A percentile compares a stretch with the other conserved stretches of the same genome.
Evolutionary conservation across 768 basidiomycete species (phyloP).

Genomic region (Chlorophyllum brunneum): DNA sequence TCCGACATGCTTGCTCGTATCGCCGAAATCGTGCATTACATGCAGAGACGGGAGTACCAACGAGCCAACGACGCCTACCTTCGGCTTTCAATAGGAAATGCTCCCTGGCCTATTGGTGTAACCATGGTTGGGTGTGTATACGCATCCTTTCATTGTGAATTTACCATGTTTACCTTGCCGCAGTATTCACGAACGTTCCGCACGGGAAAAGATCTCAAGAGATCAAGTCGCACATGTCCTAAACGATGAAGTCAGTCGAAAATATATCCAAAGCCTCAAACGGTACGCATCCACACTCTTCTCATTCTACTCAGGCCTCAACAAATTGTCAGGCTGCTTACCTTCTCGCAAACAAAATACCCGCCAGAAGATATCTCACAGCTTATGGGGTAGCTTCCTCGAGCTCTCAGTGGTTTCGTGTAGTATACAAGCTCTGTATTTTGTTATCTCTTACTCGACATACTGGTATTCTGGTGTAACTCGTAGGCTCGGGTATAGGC

Average conservation of each 20-base stretch:
- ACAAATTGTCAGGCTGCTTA: constrained; percentile 62
- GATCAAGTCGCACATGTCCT: constrained; percentile 98
- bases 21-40: constrained; percentile 92
- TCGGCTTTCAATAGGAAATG: constrained; percentile 95
- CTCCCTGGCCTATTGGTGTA: constrained; percentile 99
- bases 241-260: constrained; percentile 98
- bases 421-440: background rate
- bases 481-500: background rate
- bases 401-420: background rate
- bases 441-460: background rate
- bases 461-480: background rate
- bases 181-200: constrained; percentile 96
- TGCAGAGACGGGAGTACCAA: constrained; percentile 96
- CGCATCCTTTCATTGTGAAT: background rate
- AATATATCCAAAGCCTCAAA: constrained; percentile 98
- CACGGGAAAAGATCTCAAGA: constrained; percentile 95
- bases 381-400: constrained; percentile 71
- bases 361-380: constrained; percentile 91
- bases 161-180: constrained; percentile 2
- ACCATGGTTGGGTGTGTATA: constrained; percentile 92
- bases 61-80: constrained; percentile 96
- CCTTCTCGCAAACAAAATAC: constrained; percentile 95
- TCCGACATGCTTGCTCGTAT: constrained; percentile 81
- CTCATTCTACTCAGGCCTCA: background rate
- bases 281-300: constrained; percentile 45